Conservation (phyloP, 805 yeast species). For the Yamadazyma akitaensis region DNA sequence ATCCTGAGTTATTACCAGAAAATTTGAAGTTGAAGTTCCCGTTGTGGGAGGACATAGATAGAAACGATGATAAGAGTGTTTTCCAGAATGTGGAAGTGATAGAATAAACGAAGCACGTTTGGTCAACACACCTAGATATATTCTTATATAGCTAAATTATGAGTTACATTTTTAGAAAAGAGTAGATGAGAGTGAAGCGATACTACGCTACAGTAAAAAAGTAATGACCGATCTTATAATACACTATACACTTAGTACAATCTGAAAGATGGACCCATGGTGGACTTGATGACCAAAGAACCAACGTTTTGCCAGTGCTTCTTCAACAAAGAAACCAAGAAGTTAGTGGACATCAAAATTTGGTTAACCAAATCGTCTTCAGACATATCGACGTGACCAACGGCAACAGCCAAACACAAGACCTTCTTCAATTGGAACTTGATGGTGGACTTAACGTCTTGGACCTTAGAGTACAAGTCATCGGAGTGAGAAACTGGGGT, state of each 20-base stretch:
- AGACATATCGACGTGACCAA: constrained; percentile 99
- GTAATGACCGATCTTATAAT: background rate
- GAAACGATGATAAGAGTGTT: background rate
- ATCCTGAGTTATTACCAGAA: constrained; percentile 15
- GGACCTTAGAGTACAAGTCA: constrained; percentile 93
- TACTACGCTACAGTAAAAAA: background rate
- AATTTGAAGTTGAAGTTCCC: constrained; percentile 3
- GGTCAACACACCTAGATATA: background rate
- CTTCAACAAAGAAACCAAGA: constrained; percentile 98
- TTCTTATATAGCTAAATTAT: too few relatives aligned
- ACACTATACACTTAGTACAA: constrained; percentile 65
- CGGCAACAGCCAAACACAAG: constrained; percentile 98
- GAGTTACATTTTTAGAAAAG: background rate
- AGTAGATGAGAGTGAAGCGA: background rate
- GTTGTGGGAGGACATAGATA: background rate
- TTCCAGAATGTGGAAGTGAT: background rate
- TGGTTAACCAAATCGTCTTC: constrained; percentile 95
- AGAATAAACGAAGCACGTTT: background rate
- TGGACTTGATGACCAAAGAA: constrained; percentile 96
- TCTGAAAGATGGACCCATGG: constrained; percentile 99
- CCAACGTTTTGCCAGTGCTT: constrained; percentile 99
- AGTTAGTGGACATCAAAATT: constrained; percentile 98
- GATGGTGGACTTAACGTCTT: constrained; percentile 98
- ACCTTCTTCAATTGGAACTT: constrained; percentile 99
- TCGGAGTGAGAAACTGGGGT: constrained; percentile 99